A percentile compares a stretch with the other conserved stretches of the same genome.
phyloP scores from a whole-genome alignment of 139 green algal genomes.

The Desmodesmus armatus region DNA sequence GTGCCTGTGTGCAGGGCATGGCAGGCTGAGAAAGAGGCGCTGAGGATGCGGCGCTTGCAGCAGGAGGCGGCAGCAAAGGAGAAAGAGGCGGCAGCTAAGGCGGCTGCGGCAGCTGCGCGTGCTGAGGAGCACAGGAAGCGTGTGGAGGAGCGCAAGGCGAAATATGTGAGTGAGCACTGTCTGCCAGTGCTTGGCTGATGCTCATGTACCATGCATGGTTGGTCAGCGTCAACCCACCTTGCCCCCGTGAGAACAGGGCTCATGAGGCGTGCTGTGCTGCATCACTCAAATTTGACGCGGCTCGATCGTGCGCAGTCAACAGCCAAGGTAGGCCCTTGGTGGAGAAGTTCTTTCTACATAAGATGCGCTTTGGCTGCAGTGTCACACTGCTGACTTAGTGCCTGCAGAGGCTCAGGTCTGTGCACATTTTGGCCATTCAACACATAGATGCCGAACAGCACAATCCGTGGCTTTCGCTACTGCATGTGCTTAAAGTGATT shows the following conservation, averaged over 20 bases:
- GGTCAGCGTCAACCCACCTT: no score
- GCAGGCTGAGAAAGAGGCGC: slow-evolving; percentile 41
- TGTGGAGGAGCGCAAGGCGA: slow-evolving; percentile 44
- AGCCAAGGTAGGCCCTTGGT: no score
- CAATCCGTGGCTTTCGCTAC: not conserved
- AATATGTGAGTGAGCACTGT: slow-evolving; percentile 31
- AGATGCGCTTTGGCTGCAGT: not conserved
- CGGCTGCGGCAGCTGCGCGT: slow-evolving; percentile 9
- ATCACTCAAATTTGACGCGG: no score
- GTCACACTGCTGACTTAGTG: not conserved
- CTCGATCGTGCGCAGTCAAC: no score
- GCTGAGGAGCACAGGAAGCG: slow-evolving; percentile 29
- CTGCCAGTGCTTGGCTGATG: no score
- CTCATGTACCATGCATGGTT: no score
- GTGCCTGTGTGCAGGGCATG: slow-evolving; percentile 38
- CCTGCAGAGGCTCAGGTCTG: no score
- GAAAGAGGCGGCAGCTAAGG: slow-evolving; percentile 32
- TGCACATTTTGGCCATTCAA: not conserved
- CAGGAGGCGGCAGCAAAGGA: slow-evolving; percentile 32
- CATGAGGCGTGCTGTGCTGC: no score
- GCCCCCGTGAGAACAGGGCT: no score
- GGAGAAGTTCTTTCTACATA: no score
- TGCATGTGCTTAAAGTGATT: not conserved
- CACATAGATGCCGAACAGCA: not conserved
- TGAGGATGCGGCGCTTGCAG: slow-evolving; percentile 24